Conservation (phyloP, 23 red algal genomes). For the Pyropia haitanensis region DNA sequence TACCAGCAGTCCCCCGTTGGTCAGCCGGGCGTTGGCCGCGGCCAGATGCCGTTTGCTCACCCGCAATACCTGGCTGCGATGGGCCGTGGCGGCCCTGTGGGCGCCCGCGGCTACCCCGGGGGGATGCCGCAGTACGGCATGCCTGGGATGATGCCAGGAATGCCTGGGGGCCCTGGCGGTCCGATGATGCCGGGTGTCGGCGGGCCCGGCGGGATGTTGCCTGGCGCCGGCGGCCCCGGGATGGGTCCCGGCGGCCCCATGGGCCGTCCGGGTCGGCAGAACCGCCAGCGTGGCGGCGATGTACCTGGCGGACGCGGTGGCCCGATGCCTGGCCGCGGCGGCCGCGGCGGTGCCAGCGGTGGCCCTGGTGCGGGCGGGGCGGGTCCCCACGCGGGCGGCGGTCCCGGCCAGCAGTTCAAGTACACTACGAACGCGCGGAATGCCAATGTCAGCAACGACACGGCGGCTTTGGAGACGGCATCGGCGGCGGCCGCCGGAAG, state of each 20-base stretch:
- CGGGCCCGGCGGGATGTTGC: no score
- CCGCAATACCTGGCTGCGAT: constrained; percentile 71
- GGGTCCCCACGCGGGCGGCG: not conserved
- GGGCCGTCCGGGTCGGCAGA: constrained; percentile 38
- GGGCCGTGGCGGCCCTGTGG: constrained; percentile 50
- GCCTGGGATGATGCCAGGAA: constrained; percentile 17
- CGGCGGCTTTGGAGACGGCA: constrained; percentile 3
- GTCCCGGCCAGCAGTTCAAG: constrained; percentile 53
- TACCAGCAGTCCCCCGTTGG: constrained; percentile 36
- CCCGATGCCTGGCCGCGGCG: constrained; percentile 16
- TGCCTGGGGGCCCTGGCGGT: constrained; percentile 1
- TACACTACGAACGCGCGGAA: constrained; percentile 71
- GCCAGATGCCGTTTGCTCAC: constrained; percentile 17
- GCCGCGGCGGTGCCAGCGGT: constrained; percentile 13
- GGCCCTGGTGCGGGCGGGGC: constrained; percentile 12
- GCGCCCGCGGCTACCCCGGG: constrained; percentile 25
- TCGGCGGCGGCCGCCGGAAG: constrained; percentile 13
- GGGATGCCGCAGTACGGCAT: constrained; percentile 49
- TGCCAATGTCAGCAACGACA: constrained; percentile 16
- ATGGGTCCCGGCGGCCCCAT: constrained; percentile 24
- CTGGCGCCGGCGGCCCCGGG: constrained; percentile 36
- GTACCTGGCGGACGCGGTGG: constrained; percentile 1
- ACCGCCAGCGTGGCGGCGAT: constrained; percentile 45
- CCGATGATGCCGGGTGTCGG: constrained; percentile 1
- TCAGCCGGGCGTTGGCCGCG: constrained; percentile 23